Evolutionary conservation across 1,284 basidiomycete species (phyloP).

Genomic region (Porphyrellus sp.): DNA sequence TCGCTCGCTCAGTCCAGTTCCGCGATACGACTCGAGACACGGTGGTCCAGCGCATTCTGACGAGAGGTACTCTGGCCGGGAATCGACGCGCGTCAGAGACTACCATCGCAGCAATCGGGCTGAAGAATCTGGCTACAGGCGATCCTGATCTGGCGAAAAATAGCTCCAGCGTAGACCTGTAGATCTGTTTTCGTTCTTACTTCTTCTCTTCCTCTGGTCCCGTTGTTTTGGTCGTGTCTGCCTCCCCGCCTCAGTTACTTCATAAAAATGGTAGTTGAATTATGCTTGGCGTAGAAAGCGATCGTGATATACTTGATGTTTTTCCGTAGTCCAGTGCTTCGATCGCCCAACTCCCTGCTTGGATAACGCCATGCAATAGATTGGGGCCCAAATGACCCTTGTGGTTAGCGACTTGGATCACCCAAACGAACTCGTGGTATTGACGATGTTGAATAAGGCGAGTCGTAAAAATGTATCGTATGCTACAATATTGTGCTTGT

Average conservation of each 20-base stretch:
- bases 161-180: neutral
- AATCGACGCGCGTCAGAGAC: constrained; percentile 49
- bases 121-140: constrained; percentile 38
- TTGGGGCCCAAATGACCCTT: too few species aligned
- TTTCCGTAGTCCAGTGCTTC: too few species aligned
- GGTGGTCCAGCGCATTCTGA: constrained; percentile 42
- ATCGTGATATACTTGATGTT: constrained; percentile 1
- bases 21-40: constrained; percentile 46
- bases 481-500: constrained; percentile 25
- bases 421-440: neutral
- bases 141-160: constrained; percentile 27
- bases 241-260: constrained; percentile 2
- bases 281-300: constrained; percentile 3
- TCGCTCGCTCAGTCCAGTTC: constrained; percentile 66
- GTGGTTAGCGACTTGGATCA: neutral
- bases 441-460: constrained; percentile 11
- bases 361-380: neutral
- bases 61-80: constrained; percentile 40
- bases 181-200: constrained; percentile 5
- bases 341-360: neutral
- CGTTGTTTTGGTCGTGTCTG: neutral
- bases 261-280: constrained; percentile 8
- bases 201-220: constrained; percentile 5
- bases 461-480: constrained; percentile 15
- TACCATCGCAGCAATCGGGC: constrained; percentile 61